Base-by-base conservation (phyloP, 768 basidiomycete genomes). In the Russula virescens region DNA sequence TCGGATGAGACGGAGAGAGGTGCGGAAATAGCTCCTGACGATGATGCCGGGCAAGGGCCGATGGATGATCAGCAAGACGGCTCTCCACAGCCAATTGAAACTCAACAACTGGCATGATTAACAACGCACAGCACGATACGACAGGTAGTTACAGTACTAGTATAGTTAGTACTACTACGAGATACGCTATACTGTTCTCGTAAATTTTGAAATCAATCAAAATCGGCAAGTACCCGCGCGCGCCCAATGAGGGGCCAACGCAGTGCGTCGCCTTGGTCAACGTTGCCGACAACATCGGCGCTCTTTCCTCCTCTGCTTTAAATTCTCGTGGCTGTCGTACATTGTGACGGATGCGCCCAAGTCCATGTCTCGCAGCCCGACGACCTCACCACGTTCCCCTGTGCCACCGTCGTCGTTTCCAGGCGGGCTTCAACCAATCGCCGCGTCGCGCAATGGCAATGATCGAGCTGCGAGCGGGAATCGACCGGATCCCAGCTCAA, bases 321-420 rank as follows among this genome's bases (percentile, higher is more conserved):
- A 21, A 13, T 42, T 11, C 25, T 16, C 43, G 21, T 6, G 38
- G 18, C 1, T 38, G 10, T 9, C 26, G 9, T 6, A 49, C 56
- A 60, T 53, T 43, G 57, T 56, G 83, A 84, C 74, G 73, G 83
- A 87, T 86, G 86, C 85, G 68, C 84, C 82, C 60, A 11, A 9
- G 68, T 84, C 82, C 60, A 75, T 88, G 75, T 85, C 87, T 71
- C 83, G 79, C 66, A 77, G 80, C 38, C 31, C 64, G 23, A 51
- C 53, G 46, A 71, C 74, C 53, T 67, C 79, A 48, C 75, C 79
- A 63, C 75, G 80, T 68, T 73, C 78, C 50, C 73, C 77, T 60
- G 74, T 74, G 47, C 78, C 79, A 49, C 75, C 80, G 8, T 73
- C 80, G 5, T 72, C 83, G 5, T 85, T 80, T 65, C 76, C 81